These are phyloP conservation scores for Cucurbita moschata DNA, from an alignment of 306 rosid genomes.

Conservation along the genomic window DNA sequence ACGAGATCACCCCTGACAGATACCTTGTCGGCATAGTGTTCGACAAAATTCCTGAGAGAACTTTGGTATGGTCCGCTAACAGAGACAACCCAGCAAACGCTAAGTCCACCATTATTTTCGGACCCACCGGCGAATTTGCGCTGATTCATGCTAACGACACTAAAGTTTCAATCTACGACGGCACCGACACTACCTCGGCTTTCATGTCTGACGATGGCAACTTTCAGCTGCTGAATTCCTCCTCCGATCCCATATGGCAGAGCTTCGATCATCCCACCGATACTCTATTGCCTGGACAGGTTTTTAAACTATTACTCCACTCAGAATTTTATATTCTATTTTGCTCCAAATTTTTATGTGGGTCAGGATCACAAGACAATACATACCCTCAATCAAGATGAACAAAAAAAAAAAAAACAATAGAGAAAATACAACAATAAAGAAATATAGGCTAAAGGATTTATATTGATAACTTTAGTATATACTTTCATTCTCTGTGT, in stretches of 20 bases:
- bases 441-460: too few species aligned
- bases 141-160: neutral
- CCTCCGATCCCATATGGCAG: conserved; percentile 2
- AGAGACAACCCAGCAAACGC: neutral
- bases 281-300: conserved; percentile 1
- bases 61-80: conserved; percentile 18
- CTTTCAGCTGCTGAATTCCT: conserved; percentile 9
- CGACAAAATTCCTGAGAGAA: conserved; percentile 7
- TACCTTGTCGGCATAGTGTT: conserved; percentile 14
- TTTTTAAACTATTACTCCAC: too few species aligned
- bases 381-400: too few species aligned
- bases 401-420: too few species aligned
- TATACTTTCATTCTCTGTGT: too few species aligned
- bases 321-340: too few species aligned
- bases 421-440: too few species aligned
- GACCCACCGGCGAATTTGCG: neutral
- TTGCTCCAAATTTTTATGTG: too few species aligned
- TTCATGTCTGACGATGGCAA: conserved; percentile 20
- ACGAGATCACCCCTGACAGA: neutral
- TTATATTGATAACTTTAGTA: too few species aligned
- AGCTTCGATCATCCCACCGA: conserved; percentile 11
- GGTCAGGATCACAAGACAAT: too few species aligned
- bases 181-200: neutral
- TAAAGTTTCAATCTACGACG: neutral
- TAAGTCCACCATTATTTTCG: neutral